These are phyloP conservation scores for Brassica rapa DNA, from an alignment of 345 rosid species.

Conservation along the genomic window DNA sequence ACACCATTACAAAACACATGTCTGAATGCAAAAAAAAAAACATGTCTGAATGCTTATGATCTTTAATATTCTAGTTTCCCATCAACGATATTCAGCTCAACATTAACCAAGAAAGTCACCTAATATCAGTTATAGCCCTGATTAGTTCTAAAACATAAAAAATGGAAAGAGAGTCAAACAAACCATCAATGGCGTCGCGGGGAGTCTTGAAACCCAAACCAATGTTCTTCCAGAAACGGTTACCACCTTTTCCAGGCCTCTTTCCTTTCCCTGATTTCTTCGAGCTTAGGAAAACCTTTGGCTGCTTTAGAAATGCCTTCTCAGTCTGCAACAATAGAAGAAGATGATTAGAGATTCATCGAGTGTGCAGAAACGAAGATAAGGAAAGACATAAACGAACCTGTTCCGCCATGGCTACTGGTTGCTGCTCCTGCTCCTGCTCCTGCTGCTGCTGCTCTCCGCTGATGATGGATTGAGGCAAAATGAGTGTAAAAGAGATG, in stretches of 20 bases:
- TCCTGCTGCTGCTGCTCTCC: slow-evolving; percentile 16
- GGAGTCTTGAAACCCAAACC: slow-evolving; percentile 97
- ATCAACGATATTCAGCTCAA: neutral
- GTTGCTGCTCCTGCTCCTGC: neutral
- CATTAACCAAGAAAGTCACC: neutral
- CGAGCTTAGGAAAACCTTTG: slow-evolving; percentile 81
- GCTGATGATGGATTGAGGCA: neutral
- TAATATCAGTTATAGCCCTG: neutral
- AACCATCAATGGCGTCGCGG: slow-evolving; percentile 87
- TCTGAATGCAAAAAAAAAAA: neutral
- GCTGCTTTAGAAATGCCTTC: slow-evolving; percentile 83
- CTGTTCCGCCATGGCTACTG: slow-evolving; percentile 47
- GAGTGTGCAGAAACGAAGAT: neutral
- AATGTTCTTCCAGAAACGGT: slow-evolving; percentile 83
- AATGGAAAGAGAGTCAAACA: neutral
- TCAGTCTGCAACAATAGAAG: slow-evolving; percentile 55
- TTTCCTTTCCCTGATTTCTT: slow-evolving; percentile 83
- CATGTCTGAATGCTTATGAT: neutral
- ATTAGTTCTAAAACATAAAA: neutral
- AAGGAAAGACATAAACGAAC: neutral
- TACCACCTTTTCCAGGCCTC: slow-evolving; percentile 97
- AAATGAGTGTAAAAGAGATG: neutral
- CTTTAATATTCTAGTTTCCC: neutral
- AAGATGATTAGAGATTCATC: neutral
- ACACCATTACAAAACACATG: neutral